Base-by-base conservation (phyloP, 352 stramenopile genomes). In the Phytophthora pluvialis region DNA sequence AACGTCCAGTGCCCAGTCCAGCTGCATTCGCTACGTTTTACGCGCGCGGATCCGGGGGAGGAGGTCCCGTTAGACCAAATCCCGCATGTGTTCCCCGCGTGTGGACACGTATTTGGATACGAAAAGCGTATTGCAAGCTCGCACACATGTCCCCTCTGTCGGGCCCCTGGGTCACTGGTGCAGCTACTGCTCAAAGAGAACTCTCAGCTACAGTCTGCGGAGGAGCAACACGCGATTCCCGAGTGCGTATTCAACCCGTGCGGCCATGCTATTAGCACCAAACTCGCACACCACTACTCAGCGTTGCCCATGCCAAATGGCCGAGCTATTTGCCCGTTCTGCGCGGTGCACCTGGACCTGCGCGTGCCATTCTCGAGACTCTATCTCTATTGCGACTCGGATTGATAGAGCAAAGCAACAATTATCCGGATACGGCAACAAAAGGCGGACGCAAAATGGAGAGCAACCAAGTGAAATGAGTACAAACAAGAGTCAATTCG, bases 231-330 rank as follows among this genome's bases (percentile, higher is more conserved):
- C 15, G 64, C 67, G 3, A 80, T 91, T 45, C 86, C 86, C 18
- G 86, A 92, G 68, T 92, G 80, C 44, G 86, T 94, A 1, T 79
- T 94, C 25, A 94, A 94, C 65, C 86, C 86, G 21, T 94, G 86
- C 53, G 86, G 86, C n/a, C 86, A 94, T 46, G 79, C 84, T 8
- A 91, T 91, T 61, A 91, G 81, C 48, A 68, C 52, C 43, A 85
- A 83, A 26, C 73, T 92, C 16, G 86, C 86, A n/a, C 64, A 57
- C 1, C 72, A 90, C 39, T 92, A 90, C 51, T 71, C 81, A 8
- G 57, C 56, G 31, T 42, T 94, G 25, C 63, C 88, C 25, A 91
- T 94, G 80, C 83, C 83, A 1, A 93, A 90, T 50, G 86, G 86
- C 38, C 78, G 84, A 1, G 73, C 81, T 15, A 94, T 94, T 46